Evolutionary conservation across 108 stramenopile genomes (phyloP).

Genomic region (Aurantiochytrium sp.): DNA sequence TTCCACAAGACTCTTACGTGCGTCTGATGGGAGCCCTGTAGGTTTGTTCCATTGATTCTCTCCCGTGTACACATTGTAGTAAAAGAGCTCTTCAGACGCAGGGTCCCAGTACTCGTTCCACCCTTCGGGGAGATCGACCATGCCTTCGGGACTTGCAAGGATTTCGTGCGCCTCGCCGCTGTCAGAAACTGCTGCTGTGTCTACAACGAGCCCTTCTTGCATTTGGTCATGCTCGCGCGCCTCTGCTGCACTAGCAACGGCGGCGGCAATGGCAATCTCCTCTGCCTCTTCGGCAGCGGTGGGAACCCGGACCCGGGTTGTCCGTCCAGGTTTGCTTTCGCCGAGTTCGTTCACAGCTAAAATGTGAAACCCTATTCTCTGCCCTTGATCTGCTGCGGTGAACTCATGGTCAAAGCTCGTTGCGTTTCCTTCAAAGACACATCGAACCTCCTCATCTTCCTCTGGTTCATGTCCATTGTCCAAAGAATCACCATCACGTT

Average conservation of each 20-base stretch:
- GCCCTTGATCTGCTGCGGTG: background rate
- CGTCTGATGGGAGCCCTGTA: background rate
- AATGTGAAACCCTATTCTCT: background rate
- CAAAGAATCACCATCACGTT: too few species aligned
- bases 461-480: too few species aligned
- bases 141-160: background rate
- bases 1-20: too few species aligned
- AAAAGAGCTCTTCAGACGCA: background rate
- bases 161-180: background rate
- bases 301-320: background rate
- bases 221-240: background rate
- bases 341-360: background rate
- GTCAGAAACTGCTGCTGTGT: background rate
- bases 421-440: background rate
- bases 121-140: background rate
- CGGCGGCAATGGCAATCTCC: background rate
- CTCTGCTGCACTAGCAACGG: background rate
- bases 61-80: background rate
- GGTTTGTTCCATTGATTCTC: background rate
- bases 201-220: background rate
- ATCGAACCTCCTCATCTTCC: background rate
- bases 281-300: background rate
- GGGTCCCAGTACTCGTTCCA: slow-evolving; percentile 19
- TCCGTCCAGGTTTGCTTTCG: background rate
- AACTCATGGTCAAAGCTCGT: background rate